Evolutionary conservation across 495 filamentous ascomycete species (phyloP).

Genomic region (Hyaloscypha hepaticicola): DNA sequence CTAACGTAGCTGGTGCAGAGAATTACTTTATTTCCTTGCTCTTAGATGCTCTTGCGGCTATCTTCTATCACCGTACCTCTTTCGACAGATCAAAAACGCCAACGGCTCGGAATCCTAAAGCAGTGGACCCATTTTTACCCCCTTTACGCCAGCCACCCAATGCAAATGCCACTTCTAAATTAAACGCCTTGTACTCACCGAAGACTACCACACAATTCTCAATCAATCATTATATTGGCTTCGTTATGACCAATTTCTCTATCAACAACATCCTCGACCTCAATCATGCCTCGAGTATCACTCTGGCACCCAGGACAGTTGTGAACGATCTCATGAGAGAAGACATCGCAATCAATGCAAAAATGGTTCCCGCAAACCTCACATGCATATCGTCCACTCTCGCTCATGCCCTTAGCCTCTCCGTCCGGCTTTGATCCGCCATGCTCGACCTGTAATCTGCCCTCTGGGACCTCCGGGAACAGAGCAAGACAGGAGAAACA

Average conservation of each 20-base stretch:
- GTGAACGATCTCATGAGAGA: slow-evolving; percentile 87
- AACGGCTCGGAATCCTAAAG: no score
- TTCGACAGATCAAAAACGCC: no score
- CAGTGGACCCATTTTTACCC: no score
- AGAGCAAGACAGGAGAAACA: slow-evolving; percentile 55
- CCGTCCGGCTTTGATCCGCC: slow-evolving; percentile 8
- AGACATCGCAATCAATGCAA: slow-evolving; percentile 97
- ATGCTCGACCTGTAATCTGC: not conserved
- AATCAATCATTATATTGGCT: slow-evolving; percentile 5
- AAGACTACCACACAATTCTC: not conserved
- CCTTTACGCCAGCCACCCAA: not conserved
- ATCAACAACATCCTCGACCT: not conserved
- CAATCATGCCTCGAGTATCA: slow-evolving; percentile 33
- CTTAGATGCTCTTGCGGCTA: no score
- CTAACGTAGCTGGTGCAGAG: not conserved
- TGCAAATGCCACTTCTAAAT: slow-evolving; percentile 7
- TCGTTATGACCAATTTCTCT: not conserved
- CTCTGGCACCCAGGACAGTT: slow-evolving; percentile 96
- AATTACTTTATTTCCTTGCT: not conserved
- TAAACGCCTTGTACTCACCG: not conserved
- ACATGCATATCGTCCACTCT: slow-evolving; percentile 87
- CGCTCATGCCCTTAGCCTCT: slow-evolving; percentile 64
- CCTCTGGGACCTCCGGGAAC: slow-evolving; percentile 49
- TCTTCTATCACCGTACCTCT: no score
- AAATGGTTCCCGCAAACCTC: slow-evolving; percentile 82